These are phyloP conservation scores for Rubus idaeus DNA, from an alignment of 306 rosid species.

Conservation along the genomic window DNA sequence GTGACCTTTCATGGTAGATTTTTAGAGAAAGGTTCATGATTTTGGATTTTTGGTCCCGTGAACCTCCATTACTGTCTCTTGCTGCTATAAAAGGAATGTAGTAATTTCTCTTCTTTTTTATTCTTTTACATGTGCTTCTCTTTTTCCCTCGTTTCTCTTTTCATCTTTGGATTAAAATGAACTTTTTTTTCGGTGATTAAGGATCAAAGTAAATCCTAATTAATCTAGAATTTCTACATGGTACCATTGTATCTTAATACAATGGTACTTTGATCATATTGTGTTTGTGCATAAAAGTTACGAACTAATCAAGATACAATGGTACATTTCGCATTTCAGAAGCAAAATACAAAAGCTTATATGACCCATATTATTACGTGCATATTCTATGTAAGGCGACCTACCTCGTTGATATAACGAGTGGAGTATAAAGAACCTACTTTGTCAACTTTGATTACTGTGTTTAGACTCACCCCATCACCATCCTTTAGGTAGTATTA, in stretches of 20 bases:
- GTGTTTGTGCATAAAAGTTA: too few species aligned
- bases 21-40: not conserved
- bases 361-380: not conserved
- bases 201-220: not conserved
- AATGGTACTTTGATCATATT: too few species aligned
- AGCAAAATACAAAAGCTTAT: not conserved
- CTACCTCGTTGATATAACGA: not conserved
- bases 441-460: not conserved
- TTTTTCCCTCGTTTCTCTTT: not conserved
- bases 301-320: not conserved
- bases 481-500: not conserved
- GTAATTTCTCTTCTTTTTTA: not conserved
- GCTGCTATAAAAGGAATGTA: not conserved
- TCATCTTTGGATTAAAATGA: not conserved
- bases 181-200: not conserved
- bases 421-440: not conserved
- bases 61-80: conserved; percentile 7
- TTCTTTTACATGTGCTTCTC: not conserved
- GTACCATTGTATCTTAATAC: too few species aligned
- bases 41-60: not conserved
- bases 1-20: not conserved
- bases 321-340: not conserved
- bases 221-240: not conserved
- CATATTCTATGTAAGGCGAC: too few species aligned
- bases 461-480: not conserved